Evolutionary conservation across 495 filamentous ascomycete genomes (phyloP).

Genomic region (Bryoglossum gracile): DNA sequence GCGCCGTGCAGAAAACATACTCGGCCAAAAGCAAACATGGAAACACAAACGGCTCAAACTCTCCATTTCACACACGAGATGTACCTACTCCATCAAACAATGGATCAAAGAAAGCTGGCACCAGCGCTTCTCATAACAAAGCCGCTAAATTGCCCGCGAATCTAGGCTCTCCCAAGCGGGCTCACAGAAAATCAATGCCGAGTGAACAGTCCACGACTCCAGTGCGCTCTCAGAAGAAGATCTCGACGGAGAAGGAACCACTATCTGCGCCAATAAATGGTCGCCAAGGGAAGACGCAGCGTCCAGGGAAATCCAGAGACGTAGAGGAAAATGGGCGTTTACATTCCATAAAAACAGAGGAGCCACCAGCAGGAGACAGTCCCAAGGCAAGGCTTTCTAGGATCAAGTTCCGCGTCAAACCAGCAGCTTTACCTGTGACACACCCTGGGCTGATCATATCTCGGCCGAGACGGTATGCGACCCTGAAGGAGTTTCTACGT

Average conservation of each 20-base stretch:
- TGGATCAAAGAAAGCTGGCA: conserved; percentile 21
- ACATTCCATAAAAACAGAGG: conserved; percentile 7
- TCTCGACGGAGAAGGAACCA: conserved; percentile 5
- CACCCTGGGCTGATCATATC: conserved; percentile 44
- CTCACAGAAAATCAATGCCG: conserved; percentile 19
- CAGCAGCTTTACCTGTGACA: conserved; percentile 40
- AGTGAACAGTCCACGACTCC: conserved; percentile 16
- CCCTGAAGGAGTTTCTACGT: conserved; percentile 46
- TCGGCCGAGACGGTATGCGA: conserved; percentile 38
- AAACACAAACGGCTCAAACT: conserved; percentile 27
- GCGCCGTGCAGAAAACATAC: conserved; percentile 30
- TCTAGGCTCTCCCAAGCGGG: conserved; percentile 17
- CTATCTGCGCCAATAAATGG: conserved; percentile 9
- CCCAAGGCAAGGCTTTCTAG: conserved; percentile 27
- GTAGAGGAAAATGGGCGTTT: conserved; percentile 5
- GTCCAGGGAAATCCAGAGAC: conserved; percentile 8
- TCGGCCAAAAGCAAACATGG: conserved; percentile 30
- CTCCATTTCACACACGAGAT: conserved; percentile 17
- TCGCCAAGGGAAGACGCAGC: conserved; percentile 4
- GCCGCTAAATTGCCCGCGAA: conserved; percentile 22
- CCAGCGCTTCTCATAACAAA: conserved; percentile 15
- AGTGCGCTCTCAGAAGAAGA: conserved; percentile 14
- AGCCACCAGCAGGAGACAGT: conserved; percentile 18
- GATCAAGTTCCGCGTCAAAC: conserved; percentile 37
- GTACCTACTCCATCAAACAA: conserved; percentile 8